A percentile compares a stretch with the other conserved stretches of the same genome.
phyloP scores from a whole-genome alignment of 108 stramenopile species.

The Halocafeteria seosinensis region DNA sequence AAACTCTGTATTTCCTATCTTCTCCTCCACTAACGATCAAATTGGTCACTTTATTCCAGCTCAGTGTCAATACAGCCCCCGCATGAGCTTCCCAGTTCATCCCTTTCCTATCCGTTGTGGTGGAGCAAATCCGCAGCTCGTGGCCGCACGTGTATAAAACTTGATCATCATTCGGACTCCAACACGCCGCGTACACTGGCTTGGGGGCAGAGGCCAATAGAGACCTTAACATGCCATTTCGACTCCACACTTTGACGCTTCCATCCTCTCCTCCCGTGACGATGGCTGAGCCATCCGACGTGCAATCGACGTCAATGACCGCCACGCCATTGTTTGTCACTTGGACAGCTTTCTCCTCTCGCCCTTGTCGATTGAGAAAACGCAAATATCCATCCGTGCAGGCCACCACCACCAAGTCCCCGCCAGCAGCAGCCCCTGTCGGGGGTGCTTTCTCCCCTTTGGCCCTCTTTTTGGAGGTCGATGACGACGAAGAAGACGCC shows the following conservation, averaged over 20 bases:
- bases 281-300: slow-evolving; percentile 38
- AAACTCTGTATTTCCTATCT: slow-evolving; percentile 41
- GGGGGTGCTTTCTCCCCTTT: no score
- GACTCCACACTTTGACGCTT: slow-evolving; percentile 43
- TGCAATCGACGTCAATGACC: slow-evolving; percentile 36
- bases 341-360: neutral
- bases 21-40: slow-evolving; percentile 43
- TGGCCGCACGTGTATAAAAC: slow-evolving; percentile 24
- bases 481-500: no score
- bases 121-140: slow-evolving; percentile 22
- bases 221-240: slow-evolving; percentile 40
- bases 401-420: no score
- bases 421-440: no score
- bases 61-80: slow-evolving; percentile 29
- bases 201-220: slow-evolving; percentile 25
- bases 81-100: slow-evolving; percentile 38
- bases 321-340: slow-evolving; percentile 25
- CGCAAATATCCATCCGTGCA: no score
- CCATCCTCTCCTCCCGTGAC: slow-evolving; percentile 50
- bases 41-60: slow-evolving; percentile 33
- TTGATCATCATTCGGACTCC: slow-evolving; percentile 35
- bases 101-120: neutral
- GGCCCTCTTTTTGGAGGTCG: no score
- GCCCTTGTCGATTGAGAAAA: no score
- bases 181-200: slow-evolving; percentile 32